Evolutionary conservation across 2,329 filamentous ascomycete genomes (phyloP), one percentile per base, ranked within the genome.

Genomic region (Beauveria caledonica): DNA sequence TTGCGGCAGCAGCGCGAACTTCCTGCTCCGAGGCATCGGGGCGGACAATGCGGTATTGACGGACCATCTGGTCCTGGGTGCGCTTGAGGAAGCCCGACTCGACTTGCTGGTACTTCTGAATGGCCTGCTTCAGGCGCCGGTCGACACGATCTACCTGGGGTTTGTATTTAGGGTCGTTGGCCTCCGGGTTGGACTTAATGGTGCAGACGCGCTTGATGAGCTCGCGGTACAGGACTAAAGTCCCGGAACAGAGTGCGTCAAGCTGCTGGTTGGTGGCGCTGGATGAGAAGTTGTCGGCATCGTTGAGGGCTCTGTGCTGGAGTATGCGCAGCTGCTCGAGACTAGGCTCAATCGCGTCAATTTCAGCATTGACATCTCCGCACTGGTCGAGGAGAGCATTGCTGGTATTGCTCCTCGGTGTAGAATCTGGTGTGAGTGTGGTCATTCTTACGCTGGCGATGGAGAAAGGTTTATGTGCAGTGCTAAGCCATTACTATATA

Each of bases 31-130:
- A 83, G 3, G 90, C 90, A 62, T 96, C 86, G 23, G 92, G 90
- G 64, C 86, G 84, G 60, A 94, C 92, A 71, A 97, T 97, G 62
- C 89, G 84, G 76, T 95, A 96, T 72, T 97, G 92, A 60, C 94
- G 85, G 65, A 86, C 88, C 77, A 95, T 89, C 74, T 95, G 90
- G 53, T 91, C 88, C 71, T 90, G 83, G 36, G 90, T 85, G 66
- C 88, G 86, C 74, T 89, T 88, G 70, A 88, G 85, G 80, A 92
- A 96, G 23, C 86, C 82, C 1, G 84, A 84, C 74, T 97, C 92
- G 60, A 90, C 80, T 65, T 85, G 81, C 74, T 94, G 90, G 78
- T 92, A 97, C 63, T 85, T 78, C 67, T 89, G 84, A 72, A 96
- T 93, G 62, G 90, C 89, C 49, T 82, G 78, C 78, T 93, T 92